Evolutionary conservation across 2,329 filamentous ascomycete species (phyloP), one percentile per base, ranked within the genome.

Genomic region (Paecilomyces sp.): DNA sequence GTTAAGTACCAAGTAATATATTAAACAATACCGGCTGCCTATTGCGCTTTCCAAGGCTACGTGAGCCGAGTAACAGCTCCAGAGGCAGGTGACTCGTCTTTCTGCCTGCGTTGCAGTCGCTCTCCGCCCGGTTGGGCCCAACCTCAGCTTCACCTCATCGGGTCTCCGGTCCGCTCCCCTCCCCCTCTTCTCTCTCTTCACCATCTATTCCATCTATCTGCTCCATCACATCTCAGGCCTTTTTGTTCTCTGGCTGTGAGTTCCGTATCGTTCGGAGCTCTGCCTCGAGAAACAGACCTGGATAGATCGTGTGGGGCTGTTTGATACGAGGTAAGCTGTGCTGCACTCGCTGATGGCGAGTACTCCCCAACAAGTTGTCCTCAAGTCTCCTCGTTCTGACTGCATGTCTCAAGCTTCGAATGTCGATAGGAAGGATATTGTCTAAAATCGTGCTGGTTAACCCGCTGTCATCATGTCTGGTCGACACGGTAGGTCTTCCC

Each of bases 401-500:
- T 18, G 7, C 41, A 7, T 6, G 18, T 18, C 7, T 22, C 4
- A 47, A 15, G 15, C 41, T n/a, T 47, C n/a, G 41, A 47, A 47
- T 47, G 41, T 47, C 41, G 15, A 47, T 47, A 15, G n/a, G 9
- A 47, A 18, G 41, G 41, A 22, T 47, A n/a, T 18, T 18, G 8
- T 47, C 18, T 5, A 18, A 18, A 18, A 18, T 47, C 15, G 15
- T 22, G 41, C 41, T 47, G 41, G 41, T 47, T 25, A 13, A 55
- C 33, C 25, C 54, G 18, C 33, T n/a, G 55, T 52, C 51, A 57
- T 36, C 47, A 62, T 62, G 61, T 18, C 54, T 50, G 55, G 41
- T 31, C 55, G 58, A 55, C 58, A 58, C 53, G 61, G 61, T 62
- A 60, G 53, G 59, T 58, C 52, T 31, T 47, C n/a, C n/a, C 47